Evolutionary conservation across 2,329 filamentous ascomycete species (phyloP).

Genomic region (Xylariaceae sp.): DNA sequence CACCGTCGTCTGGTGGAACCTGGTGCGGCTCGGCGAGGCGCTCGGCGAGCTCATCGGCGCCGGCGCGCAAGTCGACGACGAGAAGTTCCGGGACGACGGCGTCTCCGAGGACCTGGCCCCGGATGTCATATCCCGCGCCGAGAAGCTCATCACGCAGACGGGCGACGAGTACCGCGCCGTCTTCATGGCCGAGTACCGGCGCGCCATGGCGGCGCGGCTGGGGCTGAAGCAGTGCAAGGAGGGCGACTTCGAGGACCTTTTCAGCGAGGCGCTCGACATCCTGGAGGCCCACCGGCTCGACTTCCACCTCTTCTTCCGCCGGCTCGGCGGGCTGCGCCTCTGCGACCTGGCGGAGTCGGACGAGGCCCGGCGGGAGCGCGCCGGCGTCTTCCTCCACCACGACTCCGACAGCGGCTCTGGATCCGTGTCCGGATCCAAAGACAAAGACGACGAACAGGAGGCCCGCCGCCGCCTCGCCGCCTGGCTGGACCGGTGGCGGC

Average conservation of each 20-base stretch:
- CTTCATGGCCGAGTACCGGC: slow-evolving; percentile 85
- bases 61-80: slow-evolving; percentile 62
- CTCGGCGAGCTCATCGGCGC: slow-evolving; percentile 82
- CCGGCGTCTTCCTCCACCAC: slow-evolving; percentile 70
- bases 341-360: slow-evolving; percentile 53
- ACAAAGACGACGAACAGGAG: slow-evolving; percentile 57
- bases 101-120: slow-evolving; percentile 60
- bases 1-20: slow-evolving; percentile 97
- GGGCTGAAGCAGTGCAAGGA: slow-evolving; percentile 65
- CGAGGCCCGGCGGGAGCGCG: slow-evolving; percentile 54
- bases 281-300: slow-evolving; percentile 79
- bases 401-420: slow-evolving; percentile 56
- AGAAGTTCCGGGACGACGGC: slow-evolving; percentile 64
- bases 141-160: slow-evolving; percentile 70
- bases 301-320: slow-evolving; percentile 90
- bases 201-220: slow-evolving; percentile 70
- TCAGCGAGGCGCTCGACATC: slow-evolving; percentile 74
- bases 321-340: slow-evolving; percentile 58
- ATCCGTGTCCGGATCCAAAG: no score
- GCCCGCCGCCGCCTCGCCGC: slow-evolving; percentile 59
- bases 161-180: slow-evolving; percentile 85
- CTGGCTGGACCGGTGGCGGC: slow-evolving; percentile 78
- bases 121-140: slow-evolving; percentile 69
- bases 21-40: slow-evolving; percentile 83
- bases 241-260: slow-evolving; percentile 71